Conservation (phyloP, 2,329 filamentous ascomycete genomes). For the Clarireedia homoeocarpa region DNA sequence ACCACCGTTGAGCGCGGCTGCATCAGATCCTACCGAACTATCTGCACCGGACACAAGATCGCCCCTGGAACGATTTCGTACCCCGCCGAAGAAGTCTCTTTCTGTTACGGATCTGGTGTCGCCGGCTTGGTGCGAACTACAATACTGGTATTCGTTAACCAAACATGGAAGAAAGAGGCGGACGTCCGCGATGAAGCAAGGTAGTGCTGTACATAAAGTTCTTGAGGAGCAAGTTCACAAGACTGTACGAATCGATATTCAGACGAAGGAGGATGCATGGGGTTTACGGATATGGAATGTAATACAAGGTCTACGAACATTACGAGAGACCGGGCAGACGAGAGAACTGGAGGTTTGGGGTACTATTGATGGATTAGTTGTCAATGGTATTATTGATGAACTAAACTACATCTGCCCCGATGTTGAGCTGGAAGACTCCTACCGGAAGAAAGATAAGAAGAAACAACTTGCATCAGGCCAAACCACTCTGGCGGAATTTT, state of each 20-base stretch:
- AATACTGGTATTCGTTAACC: slow-evolving; percentile 82
- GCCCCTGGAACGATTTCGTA: slow-evolving; percentile 72
- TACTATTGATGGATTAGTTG: slow-evolving; percentile 67
- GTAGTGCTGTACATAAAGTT: slow-evolving; percentile 69
- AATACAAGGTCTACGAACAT: slow-evolving; percentile 71
- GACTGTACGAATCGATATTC: slow-evolving; percentile 63
- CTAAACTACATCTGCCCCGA: slow-evolving; percentile 73
- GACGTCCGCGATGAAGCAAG: slow-evolving; percentile 78
- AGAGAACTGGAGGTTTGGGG: slow-evolving; percentile 83
- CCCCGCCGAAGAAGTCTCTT: slow-evolving; percentile 67
- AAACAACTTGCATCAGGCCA: slow-evolving; percentile 29
- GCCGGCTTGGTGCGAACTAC: slow-evolving; percentile 91
- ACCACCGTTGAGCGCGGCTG: neutral
- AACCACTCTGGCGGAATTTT: slow-evolving; percentile 23
- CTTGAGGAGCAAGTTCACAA: slow-evolving; percentile 82
- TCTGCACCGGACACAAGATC: slow-evolving; percentile 38
- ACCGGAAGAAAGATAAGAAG: slow-evolving; percentile 22
- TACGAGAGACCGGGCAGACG: slow-evolving; percentile 63
- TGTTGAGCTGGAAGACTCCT: slow-evolving; percentile 48
- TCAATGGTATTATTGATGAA: slow-evolving; percentile 87
- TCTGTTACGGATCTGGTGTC: slow-evolving; percentile 84
- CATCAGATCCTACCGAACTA: neutral
- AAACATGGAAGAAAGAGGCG: slow-evolving; percentile 66
- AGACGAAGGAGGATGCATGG: slow-evolving; percentile 72
- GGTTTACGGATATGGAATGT: slow-evolving; percentile 85